phyloP scores from a whole-genome alignment of 495 filamentous ascomycete genomes.

The Xylaria venustula region DNA sequence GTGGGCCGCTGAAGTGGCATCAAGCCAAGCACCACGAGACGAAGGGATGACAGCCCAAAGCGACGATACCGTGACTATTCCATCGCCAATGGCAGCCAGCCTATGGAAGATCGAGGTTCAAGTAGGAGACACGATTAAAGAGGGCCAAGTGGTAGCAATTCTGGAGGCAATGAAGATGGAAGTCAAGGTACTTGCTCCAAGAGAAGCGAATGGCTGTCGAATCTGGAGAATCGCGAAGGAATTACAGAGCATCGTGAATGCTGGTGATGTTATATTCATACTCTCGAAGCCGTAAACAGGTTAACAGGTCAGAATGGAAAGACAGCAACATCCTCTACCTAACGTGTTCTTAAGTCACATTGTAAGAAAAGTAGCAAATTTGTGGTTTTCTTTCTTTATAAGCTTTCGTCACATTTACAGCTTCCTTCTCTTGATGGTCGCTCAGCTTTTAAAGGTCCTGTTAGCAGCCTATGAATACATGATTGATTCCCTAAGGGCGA shows the following conservation, averaged over 20 bases:
- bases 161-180: conserved; percentile 59
- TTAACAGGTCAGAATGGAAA: too few species aligned
- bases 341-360: too few species aligned
- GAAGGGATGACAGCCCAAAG: too few species aligned
- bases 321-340: too few species aligned
- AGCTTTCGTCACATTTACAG: too few species aligned
- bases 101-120: conserved; percentile 56
- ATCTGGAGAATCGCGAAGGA: background rate
- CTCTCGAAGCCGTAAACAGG: too few species aligned
- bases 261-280: background rate
- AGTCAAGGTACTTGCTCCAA: conserved; percentile 35
- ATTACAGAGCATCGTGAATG: background rate
- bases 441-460: too few species aligned
- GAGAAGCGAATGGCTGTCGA: conserved; percentile 11
- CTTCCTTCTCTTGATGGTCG: too few species aligned
- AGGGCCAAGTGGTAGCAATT: conserved; percentile 38
- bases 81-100: conserved; percentile 54
- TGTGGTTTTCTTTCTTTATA: too few species aligned
- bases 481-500: too few species aligned
- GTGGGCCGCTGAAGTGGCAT: conserved; percentile 30
- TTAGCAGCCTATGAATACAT: too few species aligned
- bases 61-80: conserved; percentile 39
- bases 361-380: too few species aligned
- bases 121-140: conserved; percentile 36
- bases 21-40: conserved; percentile 34